Evolutionary conservation across 495 filamentous ascomycete genomes (phyloP).

Genomic region (Hyaloscypha finlandica): DNA sequence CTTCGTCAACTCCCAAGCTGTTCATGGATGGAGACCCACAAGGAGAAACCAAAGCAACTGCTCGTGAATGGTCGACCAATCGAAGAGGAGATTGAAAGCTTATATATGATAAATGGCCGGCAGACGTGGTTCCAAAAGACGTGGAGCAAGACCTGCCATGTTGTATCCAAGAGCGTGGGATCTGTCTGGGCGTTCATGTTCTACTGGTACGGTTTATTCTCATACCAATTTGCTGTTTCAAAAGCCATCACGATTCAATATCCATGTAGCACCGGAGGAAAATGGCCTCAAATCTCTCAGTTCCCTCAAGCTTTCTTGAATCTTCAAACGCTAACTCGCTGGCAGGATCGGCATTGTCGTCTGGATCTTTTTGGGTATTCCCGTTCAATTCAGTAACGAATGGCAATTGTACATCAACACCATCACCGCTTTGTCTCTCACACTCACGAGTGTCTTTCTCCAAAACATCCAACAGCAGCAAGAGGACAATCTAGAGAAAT

Average conservation of each 20-base stretch:
- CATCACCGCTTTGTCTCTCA: constrained; percentile 40
- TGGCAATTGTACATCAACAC: constrained; percentile 48
- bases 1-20: constrained; percentile 29
- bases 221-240: too few relatives aligned
- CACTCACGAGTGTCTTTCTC: constrained; percentile 42
- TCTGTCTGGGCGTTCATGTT: constrained; percentile 34
- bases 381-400: constrained; percentile 32
- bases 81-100: constrained; percentile 21
- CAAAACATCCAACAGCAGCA: constrained; percentile 42
- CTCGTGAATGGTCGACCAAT: constrained; percentile 15
- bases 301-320: too few relatives aligned
- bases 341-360: constrained; percentile 33
- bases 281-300: too few relatives aligned
- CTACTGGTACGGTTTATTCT: constrained; percentile 33
- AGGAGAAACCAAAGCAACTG: constrained; percentile 20
- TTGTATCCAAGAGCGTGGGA: constrained; percentile 32
- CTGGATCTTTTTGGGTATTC: constrained; percentile 40
- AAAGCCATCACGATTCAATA: too few relatives aligned
- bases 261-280: too few relatives aligned
- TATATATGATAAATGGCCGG: constrained; percentile 23
- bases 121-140: constrained; percentile 23
- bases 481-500: constrained; percentile 34
- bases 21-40: constrained; percentile 26
- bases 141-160: constrained; percentile 29
- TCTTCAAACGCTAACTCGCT: too few relatives aligned